Percentiles rank a stretch among this genome's conserved stretches.
Evolutionary conservation across 805 yeast genomes (phyloP).

Genomic region (Saccharomyces cerevisiae): DNA sequence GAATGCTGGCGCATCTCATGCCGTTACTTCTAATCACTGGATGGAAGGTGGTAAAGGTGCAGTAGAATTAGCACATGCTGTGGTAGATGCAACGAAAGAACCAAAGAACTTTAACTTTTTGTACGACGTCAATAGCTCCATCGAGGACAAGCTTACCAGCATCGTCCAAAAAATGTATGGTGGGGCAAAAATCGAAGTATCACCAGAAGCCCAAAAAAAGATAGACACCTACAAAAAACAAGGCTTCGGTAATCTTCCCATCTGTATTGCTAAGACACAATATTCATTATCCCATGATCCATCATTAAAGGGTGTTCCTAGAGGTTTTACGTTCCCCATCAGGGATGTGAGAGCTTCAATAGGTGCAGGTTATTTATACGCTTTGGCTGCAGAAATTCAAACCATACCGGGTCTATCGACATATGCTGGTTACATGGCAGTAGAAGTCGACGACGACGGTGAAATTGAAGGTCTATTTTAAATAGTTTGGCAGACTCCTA

Average conservation of each 20-base stretch:
- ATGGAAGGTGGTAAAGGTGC: conserved; percentile 94
- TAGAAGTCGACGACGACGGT: conserved; percentile 83
- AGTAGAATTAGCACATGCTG: conserved; percentile 72
- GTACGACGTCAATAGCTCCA: conserved; percentile 62
- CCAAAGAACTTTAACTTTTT: conserved; percentile 50
- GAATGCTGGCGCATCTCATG: conserved; percentile 89
- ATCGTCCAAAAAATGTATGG: conserved; percentile 91
- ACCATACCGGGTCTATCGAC: conserved; percentile 97
- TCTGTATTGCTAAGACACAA: conserved; percentile 96
- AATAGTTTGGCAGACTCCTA: neutral
- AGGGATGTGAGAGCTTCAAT: conserved; percentile 89
- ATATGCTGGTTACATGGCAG: conserved; percentile 93
- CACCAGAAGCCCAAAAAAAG: conserved; percentile 73
- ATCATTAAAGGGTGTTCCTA: conserved; percentile 86
- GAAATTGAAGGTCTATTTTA: conserved; percentile 89
- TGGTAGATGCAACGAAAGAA: conserved; percentile 60
- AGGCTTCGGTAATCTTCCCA: conserved; percentile 86
- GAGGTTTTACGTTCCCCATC: conserved; percentile 88
- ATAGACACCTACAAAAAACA: conserved; percentile 74
- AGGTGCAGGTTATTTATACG: conserved; percentile 95
- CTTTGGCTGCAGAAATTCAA: conserved; percentile 93
- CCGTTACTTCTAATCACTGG: conserved; percentile 90
- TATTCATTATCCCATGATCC: conserved; percentile 95
- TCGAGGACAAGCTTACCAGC: conserved; percentile 68
- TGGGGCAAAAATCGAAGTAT: conserved; percentile 73